These are phyloP conservation scores for Mycena haematopus DNA, from an alignment of 768 basidiomycete species.

Conservation along the genomic window DNA sequence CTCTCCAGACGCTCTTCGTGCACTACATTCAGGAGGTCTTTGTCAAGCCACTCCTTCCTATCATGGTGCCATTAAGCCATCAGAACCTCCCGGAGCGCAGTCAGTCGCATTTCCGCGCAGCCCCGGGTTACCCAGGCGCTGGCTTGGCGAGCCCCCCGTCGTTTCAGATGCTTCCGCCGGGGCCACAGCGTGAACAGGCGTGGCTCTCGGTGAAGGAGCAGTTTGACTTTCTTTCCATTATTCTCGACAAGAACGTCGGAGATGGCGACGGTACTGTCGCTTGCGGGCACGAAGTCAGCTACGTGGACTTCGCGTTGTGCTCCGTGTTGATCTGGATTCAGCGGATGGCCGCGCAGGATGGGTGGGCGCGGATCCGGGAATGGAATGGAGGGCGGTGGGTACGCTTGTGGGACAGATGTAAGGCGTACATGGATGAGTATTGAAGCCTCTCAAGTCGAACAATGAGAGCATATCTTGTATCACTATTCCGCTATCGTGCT, in stretches of 20 bases:
- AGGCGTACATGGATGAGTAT: constrained; percentile 71
- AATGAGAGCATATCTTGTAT: not conserved
- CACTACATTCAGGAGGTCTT: constrained; percentile 75
- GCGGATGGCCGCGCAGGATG: constrained; percentile 73
- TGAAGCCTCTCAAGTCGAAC: constrained; percentile 36
- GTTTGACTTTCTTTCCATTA: constrained; percentile 66
- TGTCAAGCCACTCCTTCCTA: constrained; percentile 69
- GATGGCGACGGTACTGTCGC: constrained; percentile 70
- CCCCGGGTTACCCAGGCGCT: constrained; percentile 7
- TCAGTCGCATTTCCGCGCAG: constrained; percentile 54
- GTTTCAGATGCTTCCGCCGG: constrained; percentile 31
- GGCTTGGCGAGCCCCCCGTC: constrained; percentile 9
- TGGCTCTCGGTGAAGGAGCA: constrained; percentile 71
- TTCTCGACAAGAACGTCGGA: constrained; percentile 71
- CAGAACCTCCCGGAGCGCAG: constrained; percentile 63
- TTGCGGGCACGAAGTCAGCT: constrained; percentile 70
- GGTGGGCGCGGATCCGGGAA: constrained; percentile 69
- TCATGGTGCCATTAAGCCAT: constrained; percentile 75
- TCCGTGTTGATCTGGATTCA: constrained; percentile 79
- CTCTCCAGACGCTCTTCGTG: constrained; percentile 72
- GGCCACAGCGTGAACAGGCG: constrained; percentile 63
- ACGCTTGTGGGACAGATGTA: constrained; percentile 65
- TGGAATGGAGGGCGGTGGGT: constrained; percentile 79
- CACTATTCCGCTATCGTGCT: not conserved
- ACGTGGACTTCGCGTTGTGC: constrained; percentile 78